These are phyloP conservation scores for Eutrema salsugineum DNA, from an alignment of 441 rosid species.

Conservation along the genomic window DNA sequence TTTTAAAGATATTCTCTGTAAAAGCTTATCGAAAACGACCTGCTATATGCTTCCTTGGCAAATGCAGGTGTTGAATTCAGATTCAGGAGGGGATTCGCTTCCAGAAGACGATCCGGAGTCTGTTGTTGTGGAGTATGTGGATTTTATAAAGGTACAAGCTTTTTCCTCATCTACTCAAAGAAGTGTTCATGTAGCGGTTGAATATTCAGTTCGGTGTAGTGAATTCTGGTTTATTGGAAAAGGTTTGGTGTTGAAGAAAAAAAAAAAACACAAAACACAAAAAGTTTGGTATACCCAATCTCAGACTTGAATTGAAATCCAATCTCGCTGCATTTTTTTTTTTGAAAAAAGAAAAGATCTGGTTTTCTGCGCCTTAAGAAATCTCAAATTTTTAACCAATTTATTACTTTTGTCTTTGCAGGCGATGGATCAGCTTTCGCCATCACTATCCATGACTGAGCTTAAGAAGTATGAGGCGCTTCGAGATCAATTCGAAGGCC, in stretches of 20 bases:
- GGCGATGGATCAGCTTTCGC: conserved; percentile 83
- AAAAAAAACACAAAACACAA: too few species aligned
- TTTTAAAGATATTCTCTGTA: background rate
- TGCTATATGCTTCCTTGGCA: conserved; percentile 6
- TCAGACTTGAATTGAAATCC: background rate
- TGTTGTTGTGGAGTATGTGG: conserved; percentile 62
- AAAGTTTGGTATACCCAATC: too few species aligned
- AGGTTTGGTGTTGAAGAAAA: too few species aligned
- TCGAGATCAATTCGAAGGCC: conserved; percentile 75
- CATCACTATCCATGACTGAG: conserved; percentile 86
- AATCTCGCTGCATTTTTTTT: background rate
- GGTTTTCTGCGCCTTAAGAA: background rate
- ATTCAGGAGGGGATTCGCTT: conserved; percentile 40
- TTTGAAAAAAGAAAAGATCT: background rate
- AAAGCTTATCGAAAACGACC: background rate
- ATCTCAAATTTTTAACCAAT: background rate
- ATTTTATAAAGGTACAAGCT: conserved; percentile 71
- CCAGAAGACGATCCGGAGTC: conserved; percentile 47
- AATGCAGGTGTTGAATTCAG: conserved; percentile 53
- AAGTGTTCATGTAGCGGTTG: too few species aligned
- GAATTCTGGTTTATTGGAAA: too few species aligned
- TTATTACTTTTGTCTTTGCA: conserved; percentile 21
- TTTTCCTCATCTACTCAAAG: background rate
- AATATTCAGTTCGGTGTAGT: too few species aligned
- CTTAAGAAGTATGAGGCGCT: conserved; percentile 81